Evolutionary conservation across 768 basidiomycete species (phyloP).

Genomic region (Russula sp.): DNA sequence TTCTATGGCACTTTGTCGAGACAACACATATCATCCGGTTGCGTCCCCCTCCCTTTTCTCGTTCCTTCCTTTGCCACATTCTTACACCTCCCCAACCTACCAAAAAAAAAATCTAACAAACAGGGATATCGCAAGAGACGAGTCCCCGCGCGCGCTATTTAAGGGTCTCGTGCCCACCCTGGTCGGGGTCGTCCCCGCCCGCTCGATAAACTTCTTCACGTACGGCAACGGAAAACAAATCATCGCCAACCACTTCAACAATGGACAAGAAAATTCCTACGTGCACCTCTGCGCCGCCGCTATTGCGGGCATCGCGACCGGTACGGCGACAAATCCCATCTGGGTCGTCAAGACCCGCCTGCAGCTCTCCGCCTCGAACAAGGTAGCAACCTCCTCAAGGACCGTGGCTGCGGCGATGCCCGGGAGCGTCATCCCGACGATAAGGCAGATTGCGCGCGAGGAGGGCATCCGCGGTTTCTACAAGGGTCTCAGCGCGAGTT

Average conservation of each 20-base stretch:
- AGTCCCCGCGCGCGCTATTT: slow-evolving; percentile 85
- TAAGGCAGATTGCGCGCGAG: slow-evolving; percentile 65
- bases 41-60: slow-evolving; percentile 19
- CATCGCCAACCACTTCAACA: slow-evolving; percentile 75
- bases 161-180: slow-evolving; percentile 92
- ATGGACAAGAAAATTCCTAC: slow-evolving; percentile 70
- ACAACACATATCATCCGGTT: slow-evolving; percentile 86
- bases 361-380: slow-evolving; percentile 50
- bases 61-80: neutral
- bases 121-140: slow-evolving; percentile 82
- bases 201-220: slow-evolving; percentile 96
- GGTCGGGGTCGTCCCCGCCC: slow-evolving; percentile 90
- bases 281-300: slow-evolving; percentile 87
- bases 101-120: neutral
- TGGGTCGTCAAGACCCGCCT: slow-evolving; percentile 99
- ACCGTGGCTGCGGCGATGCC: too few relatives aligned
- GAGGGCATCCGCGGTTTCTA: slow-evolving; percentile 89
- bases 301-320: slow-evolving; percentile 76
- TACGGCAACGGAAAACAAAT: slow-evolving; percentile 96
- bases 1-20: slow-evolving; percentile 92
- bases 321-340: slow-evolving; percentile 93
- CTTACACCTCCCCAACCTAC: neutral
- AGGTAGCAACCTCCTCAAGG: slow-evolving; percentile 37
- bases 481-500: slow-evolving; percentile 90
- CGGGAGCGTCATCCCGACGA: slow-evolving; percentile 50